Conservation (phyloP, 345 rosid genomes). For the Melaleuca alternifolia region DNA sequence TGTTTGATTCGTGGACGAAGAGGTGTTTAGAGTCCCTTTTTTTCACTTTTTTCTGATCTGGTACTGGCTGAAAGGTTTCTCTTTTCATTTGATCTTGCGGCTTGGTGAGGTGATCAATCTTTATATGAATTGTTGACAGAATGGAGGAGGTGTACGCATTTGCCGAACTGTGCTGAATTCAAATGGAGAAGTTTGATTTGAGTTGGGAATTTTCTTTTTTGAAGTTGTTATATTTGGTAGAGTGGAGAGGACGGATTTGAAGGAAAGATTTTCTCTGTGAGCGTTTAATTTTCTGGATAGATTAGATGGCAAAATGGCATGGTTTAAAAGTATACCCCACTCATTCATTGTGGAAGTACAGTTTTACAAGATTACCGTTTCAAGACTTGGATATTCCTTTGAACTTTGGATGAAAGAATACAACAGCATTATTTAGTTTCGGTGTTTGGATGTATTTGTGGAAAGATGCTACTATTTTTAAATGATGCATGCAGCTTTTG, state of each 20-base stretch:
- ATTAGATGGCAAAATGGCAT: neutral
- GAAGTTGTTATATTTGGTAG: neutral
- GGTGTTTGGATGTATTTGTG: neutral
- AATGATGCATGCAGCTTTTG: neutral
- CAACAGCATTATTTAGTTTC: neutral
- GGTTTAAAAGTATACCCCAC: neutral
- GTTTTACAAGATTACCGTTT: neutral
- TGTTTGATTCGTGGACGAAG: neutral
- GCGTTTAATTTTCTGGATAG: neutral
- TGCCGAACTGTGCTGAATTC: neutral
- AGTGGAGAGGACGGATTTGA: neutral
- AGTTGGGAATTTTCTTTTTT: neutral
- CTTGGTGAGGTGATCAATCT: neutral
- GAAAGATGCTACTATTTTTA: neutral
- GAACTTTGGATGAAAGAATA: neutral
- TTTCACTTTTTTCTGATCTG: neutral
- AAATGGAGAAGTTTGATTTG: neutral
- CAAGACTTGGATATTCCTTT: neutral
- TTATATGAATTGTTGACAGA: neutral
- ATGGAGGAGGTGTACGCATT: neutral
- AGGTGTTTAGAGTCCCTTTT: neutral
- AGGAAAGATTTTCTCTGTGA: neutral
- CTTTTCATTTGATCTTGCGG: neutral
- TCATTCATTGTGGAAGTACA: neutral
- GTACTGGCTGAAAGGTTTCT: neutral